Percentiles rank a stretch among this genome's conserved stretches.
Evolutionary conservation across 331 rosid genomes (phyloP).

Genomic region (Prunus yedoensis): DNA sequence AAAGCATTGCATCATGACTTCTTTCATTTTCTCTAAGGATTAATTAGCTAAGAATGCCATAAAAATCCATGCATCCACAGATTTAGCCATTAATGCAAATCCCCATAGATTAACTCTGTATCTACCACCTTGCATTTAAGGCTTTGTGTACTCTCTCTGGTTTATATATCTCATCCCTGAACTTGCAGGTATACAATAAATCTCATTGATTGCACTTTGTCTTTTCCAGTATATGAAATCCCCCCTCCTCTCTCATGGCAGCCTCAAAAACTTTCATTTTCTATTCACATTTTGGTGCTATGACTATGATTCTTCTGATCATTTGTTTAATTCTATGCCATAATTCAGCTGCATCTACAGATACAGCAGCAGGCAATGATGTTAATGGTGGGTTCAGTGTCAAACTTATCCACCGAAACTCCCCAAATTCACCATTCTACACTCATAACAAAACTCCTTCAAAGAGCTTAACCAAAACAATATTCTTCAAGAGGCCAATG

Average conservation of each 20-base stretch:
- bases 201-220: neutral
- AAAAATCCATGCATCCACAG: too few species aligned
- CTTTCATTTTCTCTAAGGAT: too few species aligned
- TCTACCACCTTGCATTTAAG: neutral
- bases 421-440: constrained; percentile 2
- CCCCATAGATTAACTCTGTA: neutral
- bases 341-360: too few species aligned
- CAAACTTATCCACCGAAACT: constrained; percentile 7
- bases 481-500: neutral
- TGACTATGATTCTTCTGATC: neutral
- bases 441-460: neutral
- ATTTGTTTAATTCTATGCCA: neutral
- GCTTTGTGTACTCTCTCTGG: neutral
- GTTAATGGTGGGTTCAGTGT: neutral
- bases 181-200: neutral
- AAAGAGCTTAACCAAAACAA: neutral
- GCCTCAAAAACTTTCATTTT: neutral
- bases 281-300: neutral
- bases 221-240: neutral
- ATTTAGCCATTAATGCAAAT: neutral
- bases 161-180: neutral
- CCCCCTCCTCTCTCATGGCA: neutral
- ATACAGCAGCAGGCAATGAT: neutral
- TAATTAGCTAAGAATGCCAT: too few species aligned
- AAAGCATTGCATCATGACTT: too few species aligned